Conservation (phyloP, 441 rosid species). For the Erysimum cheiri region DNA sequence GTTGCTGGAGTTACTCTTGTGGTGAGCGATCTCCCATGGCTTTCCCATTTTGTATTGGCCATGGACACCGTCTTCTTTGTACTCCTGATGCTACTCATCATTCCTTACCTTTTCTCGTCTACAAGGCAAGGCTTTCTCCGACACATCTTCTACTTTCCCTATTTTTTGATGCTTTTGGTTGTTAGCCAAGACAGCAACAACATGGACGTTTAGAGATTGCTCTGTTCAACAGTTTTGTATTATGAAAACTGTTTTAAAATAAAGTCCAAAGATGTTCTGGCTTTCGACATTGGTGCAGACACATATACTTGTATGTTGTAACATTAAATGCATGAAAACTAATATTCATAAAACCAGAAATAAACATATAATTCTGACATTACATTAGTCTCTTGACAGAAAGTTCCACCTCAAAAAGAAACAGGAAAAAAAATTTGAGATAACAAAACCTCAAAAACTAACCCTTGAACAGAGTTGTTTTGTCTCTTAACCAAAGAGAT, state of each 20-base stretch:
- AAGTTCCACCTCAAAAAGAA: background rate
- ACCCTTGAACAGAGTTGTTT: background rate
- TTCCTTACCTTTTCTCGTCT: slow-evolving; percentile 12
- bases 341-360: slow-evolving; percentile 13
- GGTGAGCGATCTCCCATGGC: slow-evolving; percentile 25
- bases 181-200: background rate
- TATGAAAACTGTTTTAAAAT: background rate
- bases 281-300: too few relatives aligned
- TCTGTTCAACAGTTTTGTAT: background rate
- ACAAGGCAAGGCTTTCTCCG: background rate
- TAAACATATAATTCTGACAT: slow-evolving; percentile 31
- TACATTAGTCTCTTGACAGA: background rate
- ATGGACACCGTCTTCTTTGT: slow-evolving; percentile 4
- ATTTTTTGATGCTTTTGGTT: slow-evolving; percentile 7
- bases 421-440: background rate
- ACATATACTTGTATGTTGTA: too few relatives aligned
- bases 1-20: slow-evolving; percentile 23
- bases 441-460: slow-evolving; percentile 30
- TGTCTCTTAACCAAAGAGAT: slow-evolving; percentile 63
- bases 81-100: background rate
- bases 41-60: slow-evolving; percentile 11
- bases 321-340: too few relatives aligned
- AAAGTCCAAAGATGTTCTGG: background rate
- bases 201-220: background rate
- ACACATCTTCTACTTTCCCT: slow-evolving; percentile 22